These are phyloP conservation scores for Lactarius psammicola DNA, from an alignment of 768 basidiomycete species.

Conservation along the genomic window DNA sequence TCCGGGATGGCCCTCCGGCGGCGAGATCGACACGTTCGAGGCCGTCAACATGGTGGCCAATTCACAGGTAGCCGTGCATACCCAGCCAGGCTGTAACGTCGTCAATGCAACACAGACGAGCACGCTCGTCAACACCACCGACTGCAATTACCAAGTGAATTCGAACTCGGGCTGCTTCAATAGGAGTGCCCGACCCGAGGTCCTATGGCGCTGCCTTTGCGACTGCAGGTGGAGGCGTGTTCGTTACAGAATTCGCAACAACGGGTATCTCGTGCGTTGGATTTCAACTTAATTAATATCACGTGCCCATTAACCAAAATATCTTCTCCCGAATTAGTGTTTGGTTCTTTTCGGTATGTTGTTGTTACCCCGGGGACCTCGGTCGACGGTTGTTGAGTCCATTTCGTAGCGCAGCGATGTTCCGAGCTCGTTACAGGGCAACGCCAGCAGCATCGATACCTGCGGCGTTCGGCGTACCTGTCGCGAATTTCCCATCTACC, in stretches of 20 bases:
- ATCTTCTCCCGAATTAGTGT: conserved; percentile 39
- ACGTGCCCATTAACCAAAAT: neutral
- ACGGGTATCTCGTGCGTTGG: conserved; percentile 59
- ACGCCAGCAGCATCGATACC: conserved; percentile 54
- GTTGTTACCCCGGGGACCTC: conserved; percentile 24
- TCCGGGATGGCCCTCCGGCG: conserved; percentile 59
- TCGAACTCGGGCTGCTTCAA: conserved; percentile 64
- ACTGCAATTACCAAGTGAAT: conserved; percentile 57
- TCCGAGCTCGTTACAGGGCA: conserved; percentile 47
- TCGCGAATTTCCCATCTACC: conserved; percentile 62
- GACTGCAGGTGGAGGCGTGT: conserved; percentile 65
- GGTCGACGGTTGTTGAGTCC: conserved; percentile 3
- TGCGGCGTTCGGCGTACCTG: conserved; percentile 59
- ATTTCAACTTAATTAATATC: neutral
- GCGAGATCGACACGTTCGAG: conserved; percentile 72
- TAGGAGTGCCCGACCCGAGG: conserved; percentile 49
- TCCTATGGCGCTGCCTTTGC: conserved; percentile 72
- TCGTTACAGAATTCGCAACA: conserved; percentile 67
- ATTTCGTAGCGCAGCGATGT: conserved; percentile 42
- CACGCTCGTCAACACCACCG: conserved; percentile 52
- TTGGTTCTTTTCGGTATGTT: conserved; percentile 59
- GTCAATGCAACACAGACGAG: conserved; percentile 50
- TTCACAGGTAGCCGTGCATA: conserved; percentile 77
- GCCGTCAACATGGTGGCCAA: conserved; percentile 65
- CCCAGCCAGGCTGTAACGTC: conserved; percentile 56